Percentiles rank a stretch among this genome's conserved stretches.
phyloP scores from a whole-genome alignment of 306 rosid genomes.

The Malus domestica region DNA sequence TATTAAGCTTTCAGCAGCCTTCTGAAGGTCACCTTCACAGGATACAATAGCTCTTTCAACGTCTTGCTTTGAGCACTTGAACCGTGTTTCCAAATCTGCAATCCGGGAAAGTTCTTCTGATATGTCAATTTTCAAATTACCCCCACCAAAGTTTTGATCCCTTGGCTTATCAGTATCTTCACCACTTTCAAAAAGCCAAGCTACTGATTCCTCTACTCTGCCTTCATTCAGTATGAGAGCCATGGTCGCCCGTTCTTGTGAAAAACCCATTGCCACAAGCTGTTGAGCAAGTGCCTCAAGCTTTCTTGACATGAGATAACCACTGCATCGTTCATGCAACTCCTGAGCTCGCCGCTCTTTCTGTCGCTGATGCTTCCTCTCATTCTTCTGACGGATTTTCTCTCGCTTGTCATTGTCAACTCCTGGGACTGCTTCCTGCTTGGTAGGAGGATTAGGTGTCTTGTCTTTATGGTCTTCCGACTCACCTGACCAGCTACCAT shows the following conservation, averaged over 20 bases:
- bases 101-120: slow-evolving; percentile 79
- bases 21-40: slow-evolving; percentile 86
- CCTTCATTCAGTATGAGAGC: slow-evolving; percentile 88
- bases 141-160: slow-evolving; percentile 43
- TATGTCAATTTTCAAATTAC: slow-evolving; percentile 83
- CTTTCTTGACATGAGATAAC: slow-evolving; percentile 91
- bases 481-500: slow-evolving; percentile 98
- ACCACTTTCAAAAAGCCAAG: slow-evolving; percentile 70
- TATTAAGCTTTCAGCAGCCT: slow-evolving; percentile 71
- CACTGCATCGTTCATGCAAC: slow-evolving; percentile 78
- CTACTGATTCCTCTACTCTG: slow-evolving; percentile 80
- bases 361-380: slow-evolving; percentile 94
- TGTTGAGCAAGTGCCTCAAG: slow-evolving; percentile 87
- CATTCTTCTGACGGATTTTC: slow-evolving; percentile 90
- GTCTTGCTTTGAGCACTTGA: slow-evolving; percentile 76
- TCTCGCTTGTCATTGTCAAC: slow-evolving; percentile 92
- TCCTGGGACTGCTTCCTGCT: slow-evolving; percentile 74
- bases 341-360: slow-evolving; percentile 96
- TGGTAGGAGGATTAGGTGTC: slow-evolving; percentile 40
- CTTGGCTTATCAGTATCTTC: slow-evolving; percentile 52
- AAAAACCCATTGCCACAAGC: slow-evolving; percentile 84
- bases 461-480: slow-evolving; percentile 91
- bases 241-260: slow-evolving; percentile 79
- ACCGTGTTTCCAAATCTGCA: slow-evolving; percentile 61
- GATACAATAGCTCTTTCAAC: slow-evolving; percentile 85